phyloP scores from a whole-genome alignment of 495 filamentous ascomycete genomes.

The Cryomyces minteri region DNA sequence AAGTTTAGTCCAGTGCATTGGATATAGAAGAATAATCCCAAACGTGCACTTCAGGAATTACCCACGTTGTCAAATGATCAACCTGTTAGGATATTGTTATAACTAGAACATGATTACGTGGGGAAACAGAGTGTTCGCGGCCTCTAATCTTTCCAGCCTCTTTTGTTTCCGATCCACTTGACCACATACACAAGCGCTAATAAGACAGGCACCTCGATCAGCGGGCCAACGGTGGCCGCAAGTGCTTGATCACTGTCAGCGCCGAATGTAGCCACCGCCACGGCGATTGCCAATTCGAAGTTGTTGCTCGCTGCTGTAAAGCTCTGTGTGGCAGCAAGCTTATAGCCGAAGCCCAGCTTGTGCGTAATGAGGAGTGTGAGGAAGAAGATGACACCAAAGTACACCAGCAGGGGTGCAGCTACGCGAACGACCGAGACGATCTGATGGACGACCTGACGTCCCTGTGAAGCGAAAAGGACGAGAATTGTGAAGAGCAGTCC shows the following conservation, averaged over 20 bases:
- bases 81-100: too few relatives aligned
- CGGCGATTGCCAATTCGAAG: conserved; percentile 85
- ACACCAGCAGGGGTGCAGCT: conserved; percentile 60
- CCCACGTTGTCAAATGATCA: too few relatives aligned
- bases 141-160: conserved; percentile 29
- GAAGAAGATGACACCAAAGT: conserved; percentile 60
- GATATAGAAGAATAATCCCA: too few relatives aligned
- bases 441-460: conserved; percentile 60
- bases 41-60: too few relatives aligned
- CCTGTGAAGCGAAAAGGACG: conserved; percentile 71
- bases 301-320: conserved; percentile 95
- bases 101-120: too few relatives aligned
- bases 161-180: conserved; percentile 33
- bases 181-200: conserved; percentile 67
- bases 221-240: conserved; percentile 70
- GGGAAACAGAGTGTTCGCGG: too few relatives aligned
- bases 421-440: conserved; percentile 70
- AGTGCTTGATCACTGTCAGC: conserved; percentile 66
- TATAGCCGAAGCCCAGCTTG: conserved; percentile 50
- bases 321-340: conserved; percentile 56
- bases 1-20: too few relatives aligned
- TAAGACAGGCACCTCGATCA: conserved; percentile 83
- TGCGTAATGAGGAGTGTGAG: conserved; percentile 39
- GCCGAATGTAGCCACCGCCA: conserved; percentile 73
- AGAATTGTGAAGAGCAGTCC: conserved; percentile 76